phyloP scores from a whole-genome alignment of 768 basidiomycete species.

The Pleurotus giganteus region DNA sequence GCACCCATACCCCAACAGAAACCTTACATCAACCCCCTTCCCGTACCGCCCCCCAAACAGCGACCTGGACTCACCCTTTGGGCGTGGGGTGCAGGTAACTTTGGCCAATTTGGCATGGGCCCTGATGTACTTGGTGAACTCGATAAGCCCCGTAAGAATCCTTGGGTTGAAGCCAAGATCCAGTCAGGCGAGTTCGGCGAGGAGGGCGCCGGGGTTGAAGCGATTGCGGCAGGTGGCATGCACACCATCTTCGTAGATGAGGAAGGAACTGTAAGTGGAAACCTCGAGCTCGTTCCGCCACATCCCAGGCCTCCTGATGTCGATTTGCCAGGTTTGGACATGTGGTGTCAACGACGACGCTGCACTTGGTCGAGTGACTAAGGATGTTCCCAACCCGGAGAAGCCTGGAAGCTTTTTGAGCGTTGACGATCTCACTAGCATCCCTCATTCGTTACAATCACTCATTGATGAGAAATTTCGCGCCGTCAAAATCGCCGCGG shows the following conservation, averaged over 20 bases:
- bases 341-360: conserved; percentile 89
- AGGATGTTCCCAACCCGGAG: conserved; percentile 56
- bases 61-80: conserved; percentile 76
- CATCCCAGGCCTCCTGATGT: conserved; percentile 6
- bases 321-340: conserved; percentile 67
- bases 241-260: conserved; percentile 90
- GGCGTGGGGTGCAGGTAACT: conserved; percentile 90
- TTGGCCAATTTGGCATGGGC: conserved; percentile 95
- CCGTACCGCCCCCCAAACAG: conserved; percentile 49
- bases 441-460: conserved; percentile 65
- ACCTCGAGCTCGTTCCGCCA: neutral
- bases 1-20: conserved; percentile 39
- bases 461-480: conserved; percentile 80
- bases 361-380: conserved; percentile 78
- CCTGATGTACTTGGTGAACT: conserved; percentile 69
- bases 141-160: conserved; percentile 71
- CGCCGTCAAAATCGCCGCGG: conserved; percentile 78
- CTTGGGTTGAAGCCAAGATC: conserved; percentile 76
- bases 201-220: conserved; percentile 77
- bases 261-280: conserved; percentile 73
- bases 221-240: conserved; percentile 80
- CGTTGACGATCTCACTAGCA: conserved; percentile 48
- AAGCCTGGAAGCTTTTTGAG: conserved; percentile 58
- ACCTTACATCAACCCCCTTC: conserved; percentile 68
- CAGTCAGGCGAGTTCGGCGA: conserved; percentile 68